A percentile compares a stretch with the other conserved stretches of the same genome.
Evolutionary conservation across 495 filamentous ascomycete species (phyloP).

Genomic region (Penicillium paradoxum): DNA sequence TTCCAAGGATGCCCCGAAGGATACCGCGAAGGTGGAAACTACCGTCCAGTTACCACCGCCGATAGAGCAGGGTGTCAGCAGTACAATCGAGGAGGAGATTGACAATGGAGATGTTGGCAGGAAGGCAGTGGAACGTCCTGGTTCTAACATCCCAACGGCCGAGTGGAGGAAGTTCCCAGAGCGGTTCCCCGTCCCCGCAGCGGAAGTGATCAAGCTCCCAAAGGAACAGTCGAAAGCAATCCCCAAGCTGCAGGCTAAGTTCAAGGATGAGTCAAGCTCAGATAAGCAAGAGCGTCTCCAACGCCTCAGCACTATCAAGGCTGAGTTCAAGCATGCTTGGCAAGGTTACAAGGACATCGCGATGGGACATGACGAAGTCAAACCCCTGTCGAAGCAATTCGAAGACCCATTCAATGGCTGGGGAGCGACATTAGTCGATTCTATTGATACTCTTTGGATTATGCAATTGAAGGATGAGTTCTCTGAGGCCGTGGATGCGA

Average conservation of each 20-base stretch:
- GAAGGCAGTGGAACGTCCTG: slow-evolving; percentile 36
- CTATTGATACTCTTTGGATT: slow-evolving; percentile 94
- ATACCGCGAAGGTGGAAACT: not conserved
- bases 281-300: slow-evolving; percentile 58
- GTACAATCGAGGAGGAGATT: not conserved
- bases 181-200: slow-evolving; percentile 65
- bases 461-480: slow-evolving; percentile 91
- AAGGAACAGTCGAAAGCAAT: slow-evolving; percentile 62
- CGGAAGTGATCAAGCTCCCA: slow-evolving; percentile 70
- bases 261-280: slow-evolving; percentile 57
- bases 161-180: slow-evolving; percentile 71
- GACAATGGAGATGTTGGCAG: slow-evolving; percentile 27
- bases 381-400: slow-evolving; percentile 56
- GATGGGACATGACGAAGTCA: slow-evolving; percentile 75
- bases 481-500: slow-evolving; percentile 70
- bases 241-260: slow-evolving; percentile 69
- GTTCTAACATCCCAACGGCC: slow-evolving; percentile 26
- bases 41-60: not conserved
- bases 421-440: slow-evolving; percentile 90
- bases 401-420: slow-evolving; percentile 85
- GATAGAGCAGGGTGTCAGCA: not conserved
- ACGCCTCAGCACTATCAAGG: slow-evolving; percentile 58
- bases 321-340: slow-evolving; percentile 72
- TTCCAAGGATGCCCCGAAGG: not conserved
- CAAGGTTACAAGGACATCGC: slow-evolving; percentile 66